Percentiles rank a stretch among this genome's conserved stretches.
These are phyloP conservation scores for Blastocladiella emersonii DNA, from an alignment of 371 early-diverging fungal genomes.

Conservation along the genomic window DNA sequence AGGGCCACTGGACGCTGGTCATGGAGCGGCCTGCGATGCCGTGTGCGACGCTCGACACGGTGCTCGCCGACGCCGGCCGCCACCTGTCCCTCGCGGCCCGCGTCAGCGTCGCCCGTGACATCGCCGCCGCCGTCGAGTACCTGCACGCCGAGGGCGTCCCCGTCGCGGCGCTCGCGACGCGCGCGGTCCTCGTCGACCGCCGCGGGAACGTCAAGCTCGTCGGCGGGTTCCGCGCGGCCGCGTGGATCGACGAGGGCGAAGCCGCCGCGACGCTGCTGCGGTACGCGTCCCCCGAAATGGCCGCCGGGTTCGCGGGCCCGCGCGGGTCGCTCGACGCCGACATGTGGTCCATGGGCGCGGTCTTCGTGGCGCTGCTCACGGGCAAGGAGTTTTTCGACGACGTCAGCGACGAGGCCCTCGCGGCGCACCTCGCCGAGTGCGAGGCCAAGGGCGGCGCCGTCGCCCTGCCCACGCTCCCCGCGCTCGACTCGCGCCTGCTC, in stretches of 20 bases:
- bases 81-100: neutral
- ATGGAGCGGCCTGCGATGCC: neutral
- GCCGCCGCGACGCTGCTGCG: neutral
- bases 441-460: too few species aligned
- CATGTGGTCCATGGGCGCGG: neutral
- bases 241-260: neutral
- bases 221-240: neutral
- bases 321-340: neutral
- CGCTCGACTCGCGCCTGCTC: neutral
- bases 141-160: neutral
- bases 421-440: neutral
- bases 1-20: neutral
- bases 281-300: neutral
- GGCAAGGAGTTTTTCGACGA: neutral
- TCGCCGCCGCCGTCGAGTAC: neutral
- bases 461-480: neutral
- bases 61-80: neutral
- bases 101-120: neutral
- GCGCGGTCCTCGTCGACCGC: neutral
- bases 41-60: neutral
- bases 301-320: neutral
- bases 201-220: neutral
- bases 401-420: neutral
- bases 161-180: neutral
- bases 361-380: neutral